A percentile compares a stretch with the other conserved stretches of the same genome.
phyloP scores from a whole-genome alignment of 73 alveolate genomes.

The Uronychia binucleata region DNA sequence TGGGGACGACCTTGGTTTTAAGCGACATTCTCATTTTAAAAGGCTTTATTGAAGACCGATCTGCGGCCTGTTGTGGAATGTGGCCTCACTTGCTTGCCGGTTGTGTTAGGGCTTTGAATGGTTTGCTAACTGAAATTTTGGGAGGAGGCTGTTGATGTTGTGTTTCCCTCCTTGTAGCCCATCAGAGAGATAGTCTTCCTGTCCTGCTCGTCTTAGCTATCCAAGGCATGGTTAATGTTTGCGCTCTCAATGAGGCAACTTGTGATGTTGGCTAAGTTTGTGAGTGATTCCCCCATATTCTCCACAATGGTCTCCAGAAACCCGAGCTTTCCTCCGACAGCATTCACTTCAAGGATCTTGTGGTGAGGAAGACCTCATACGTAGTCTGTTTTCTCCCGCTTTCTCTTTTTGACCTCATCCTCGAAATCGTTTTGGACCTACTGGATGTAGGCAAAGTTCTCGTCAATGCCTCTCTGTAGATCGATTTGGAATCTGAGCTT shows the following conservation, averaged over 20 bases:
- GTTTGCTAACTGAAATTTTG: background rate
- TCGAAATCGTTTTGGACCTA: background rate
- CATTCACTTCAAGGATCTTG: background rate
- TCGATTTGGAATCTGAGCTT: background rate
- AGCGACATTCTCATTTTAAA: background rate
- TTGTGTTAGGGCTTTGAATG: background rate
- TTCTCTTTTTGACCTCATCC: background rate
- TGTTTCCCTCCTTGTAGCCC: conserved; percentile 9
- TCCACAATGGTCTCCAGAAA: background rate
- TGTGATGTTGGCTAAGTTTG: background rate
- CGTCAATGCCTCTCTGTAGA: background rate
- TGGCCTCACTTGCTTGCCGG: background rate
- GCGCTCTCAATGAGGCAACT: background rate
- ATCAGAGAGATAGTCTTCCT: conserved; percentile 5
- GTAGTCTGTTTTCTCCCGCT: background rate
- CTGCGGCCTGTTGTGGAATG: background rate
- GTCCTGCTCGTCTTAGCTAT: conserved; percentile 4
- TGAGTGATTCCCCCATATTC: background rate
- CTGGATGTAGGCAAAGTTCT: background rate
- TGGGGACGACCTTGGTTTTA: background rate
- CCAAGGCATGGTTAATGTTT: background rate
- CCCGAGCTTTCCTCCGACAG: background rate
- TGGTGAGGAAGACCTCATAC: background rate
- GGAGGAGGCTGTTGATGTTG: background rate
- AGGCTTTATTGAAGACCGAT: background rate